Conservation (phyloP, 805 yeast species). For the Sugiyamaella qingdaonensis region DNA sequence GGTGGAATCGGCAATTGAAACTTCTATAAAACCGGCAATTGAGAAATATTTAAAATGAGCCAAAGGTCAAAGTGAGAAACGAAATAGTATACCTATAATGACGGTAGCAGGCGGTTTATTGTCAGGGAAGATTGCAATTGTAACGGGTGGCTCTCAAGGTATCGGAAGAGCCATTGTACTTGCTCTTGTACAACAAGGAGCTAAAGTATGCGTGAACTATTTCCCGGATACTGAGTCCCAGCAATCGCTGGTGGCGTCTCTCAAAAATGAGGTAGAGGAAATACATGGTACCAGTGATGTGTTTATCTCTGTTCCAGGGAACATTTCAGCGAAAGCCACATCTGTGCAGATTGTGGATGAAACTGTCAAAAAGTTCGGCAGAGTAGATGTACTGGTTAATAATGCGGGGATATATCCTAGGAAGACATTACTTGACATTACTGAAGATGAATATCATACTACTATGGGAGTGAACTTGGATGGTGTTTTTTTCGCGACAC, state of each 20-base stretch:
- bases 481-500: conserved; percentile 77
- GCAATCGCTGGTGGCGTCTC: conserved; percentile 33
- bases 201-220: conserved; percentile 92
- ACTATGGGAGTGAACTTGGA: conserved; percentile 77
- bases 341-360: conserved; percentile 71
- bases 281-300: conserved; percentile 72
- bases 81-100: too few species aligned
- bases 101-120: conserved; percentile 30
- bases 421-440: conserved; percentile 78
- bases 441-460: conserved; percentile 75
- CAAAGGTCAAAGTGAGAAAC: too few species aligned
- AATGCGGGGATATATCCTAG: conserved; percentile 96
- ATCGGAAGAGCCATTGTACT: conserved; percentile 88
- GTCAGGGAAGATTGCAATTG: conserved; percentile 78
- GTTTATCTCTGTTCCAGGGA: conserved; percentile 66
- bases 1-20: too few species aligned
- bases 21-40: too few species aligned
- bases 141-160: conserved; percentile 96
- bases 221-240: conserved; percentile 2
- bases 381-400: conserved; percentile 79
- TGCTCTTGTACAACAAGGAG: conserved; percentile 84
- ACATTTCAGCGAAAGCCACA: conserved; percentile 78
- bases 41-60: too few species aligned
- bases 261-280: conserved; percentile 36
- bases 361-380: conserved; percentile 72